Conservation (phyloP, 176 grass and related monocot species). For the Chrysopogon serrulatus region DNA sequence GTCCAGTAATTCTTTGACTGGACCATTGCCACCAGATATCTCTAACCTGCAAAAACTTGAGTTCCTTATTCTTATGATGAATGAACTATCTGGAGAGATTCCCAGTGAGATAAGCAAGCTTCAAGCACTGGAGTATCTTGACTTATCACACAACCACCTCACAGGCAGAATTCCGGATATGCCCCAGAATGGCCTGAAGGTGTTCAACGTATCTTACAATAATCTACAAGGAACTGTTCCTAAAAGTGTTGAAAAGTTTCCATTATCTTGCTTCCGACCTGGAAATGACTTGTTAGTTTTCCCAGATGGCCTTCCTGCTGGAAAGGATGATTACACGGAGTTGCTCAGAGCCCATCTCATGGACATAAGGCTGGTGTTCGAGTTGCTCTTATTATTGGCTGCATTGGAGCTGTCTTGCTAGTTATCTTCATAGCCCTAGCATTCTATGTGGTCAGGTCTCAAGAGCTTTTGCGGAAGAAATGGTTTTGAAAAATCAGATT, state of each 20-base stretch:
- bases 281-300: conserved; percentile 76
- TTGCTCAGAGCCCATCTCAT: conserved; percentile 30
- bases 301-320: conserved; percentile 60
- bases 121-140: conserved; percentile 60
- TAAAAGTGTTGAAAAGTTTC: conserved; percentile 78
- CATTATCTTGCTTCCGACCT: conserved; percentile 70
- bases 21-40: conserved; percentile 71
- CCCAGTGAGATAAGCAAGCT: conserved; percentile 79
- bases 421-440: conserved; percentile 67
- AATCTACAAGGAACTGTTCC: conserved; percentile 76
- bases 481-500: conserved; percentile 46
- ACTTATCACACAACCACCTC: conserved; percentile 82
- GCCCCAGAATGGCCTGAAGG: conserved; percentile 53
- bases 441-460: conserved; percentile 74
- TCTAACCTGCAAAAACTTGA: conserved; percentile 70
- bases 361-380: conserved; percentile 54
- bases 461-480: conserved; percentile 86
- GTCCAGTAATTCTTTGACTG: conserved; percentile 77
- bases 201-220: conserved; percentile 88
- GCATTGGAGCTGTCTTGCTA: conserved; percentile 67
- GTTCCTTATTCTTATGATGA: conserved; percentile 63
- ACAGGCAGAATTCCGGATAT: conserved; percentile 80
- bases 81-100: conserved; percentile 75
- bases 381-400: conserved; percentile 75
- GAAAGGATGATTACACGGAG: conserved; percentile 31